Conservation (phyloP, 2,329 filamentous ascomycete species). For the Fusarium goolgardi region DNA sequence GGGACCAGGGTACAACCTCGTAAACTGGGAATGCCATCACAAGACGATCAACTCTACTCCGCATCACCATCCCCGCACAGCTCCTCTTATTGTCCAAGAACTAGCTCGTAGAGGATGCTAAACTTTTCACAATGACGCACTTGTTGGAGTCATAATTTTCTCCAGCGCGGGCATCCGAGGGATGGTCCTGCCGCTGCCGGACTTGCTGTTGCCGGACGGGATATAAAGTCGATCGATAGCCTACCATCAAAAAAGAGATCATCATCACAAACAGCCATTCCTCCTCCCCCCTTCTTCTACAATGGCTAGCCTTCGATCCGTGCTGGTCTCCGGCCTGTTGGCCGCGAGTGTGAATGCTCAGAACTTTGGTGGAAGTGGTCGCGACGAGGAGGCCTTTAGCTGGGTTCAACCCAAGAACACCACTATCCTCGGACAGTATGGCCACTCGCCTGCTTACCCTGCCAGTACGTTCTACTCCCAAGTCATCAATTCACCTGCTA, state of each 20-base stretch:
- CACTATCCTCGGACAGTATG: slow-evolving; percentile 55
- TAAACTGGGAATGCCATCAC: slow-evolving; percentile 38
- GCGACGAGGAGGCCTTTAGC: slow-evolving; percentile 50
- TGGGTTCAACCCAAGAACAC: slow-evolving; percentile 57
- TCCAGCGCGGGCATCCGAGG: slow-evolving; percentile 3
- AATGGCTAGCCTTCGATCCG: slow-evolving; percentile 42
- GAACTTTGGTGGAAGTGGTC: slow-evolving; percentile 41
- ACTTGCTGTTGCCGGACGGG: background rate
- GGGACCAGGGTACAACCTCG: background rate
- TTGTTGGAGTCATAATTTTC: background rate
- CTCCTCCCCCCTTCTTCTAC: slow-evolving; percentile 6
- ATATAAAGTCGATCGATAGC: slow-evolving; percentile 26
- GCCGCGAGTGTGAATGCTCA: slow-evolving; percentile 46
- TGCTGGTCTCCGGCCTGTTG: slow-evolving; percentile 56
- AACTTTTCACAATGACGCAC: slow-evolving; percentile 27
- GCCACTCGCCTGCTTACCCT: slow-evolving; percentile 53
- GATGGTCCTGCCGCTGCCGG: slow-evolving; percentile 5
- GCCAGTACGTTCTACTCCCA: slow-evolving; percentile 49
- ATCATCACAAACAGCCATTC: slow-evolving; percentile 12
- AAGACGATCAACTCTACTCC: slow-evolving; percentile 22
- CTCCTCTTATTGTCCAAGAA: background rate
- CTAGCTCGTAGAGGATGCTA: background rate
- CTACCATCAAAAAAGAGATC: slow-evolving; percentile 6
- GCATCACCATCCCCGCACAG: slow-evolving; percentile 16
- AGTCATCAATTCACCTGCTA: background rate